Conservation (phyloP, 2,329 filamentous ascomycete species). For the Onygenales sp. region DNA sequence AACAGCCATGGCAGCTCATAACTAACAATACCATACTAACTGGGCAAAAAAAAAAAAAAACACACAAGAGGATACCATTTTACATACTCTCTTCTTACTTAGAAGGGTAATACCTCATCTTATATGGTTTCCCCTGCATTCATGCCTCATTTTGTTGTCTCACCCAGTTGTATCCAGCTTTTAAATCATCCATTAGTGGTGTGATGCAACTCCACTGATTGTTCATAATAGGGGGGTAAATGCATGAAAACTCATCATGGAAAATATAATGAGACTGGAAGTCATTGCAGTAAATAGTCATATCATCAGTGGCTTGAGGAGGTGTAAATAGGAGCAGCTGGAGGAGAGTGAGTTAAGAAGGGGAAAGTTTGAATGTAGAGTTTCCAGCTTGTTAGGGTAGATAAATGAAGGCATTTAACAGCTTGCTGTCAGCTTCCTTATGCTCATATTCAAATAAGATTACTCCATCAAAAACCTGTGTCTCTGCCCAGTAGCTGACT, state of each 20-base stretch:
- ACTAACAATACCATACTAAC: too few species aligned
- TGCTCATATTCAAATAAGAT: constrained; percentile 16
- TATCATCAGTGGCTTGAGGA: neutral
- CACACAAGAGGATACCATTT: too few species aligned
- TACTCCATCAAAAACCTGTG: constrained; percentile 17
- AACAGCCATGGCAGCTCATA: too few species aligned
- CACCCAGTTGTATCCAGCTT: neutral
- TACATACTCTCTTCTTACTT: too few species aligned
- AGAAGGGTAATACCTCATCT: constrained; percentile 1
- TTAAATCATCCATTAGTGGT: constrained; percentile 1
- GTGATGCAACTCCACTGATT: neutral
- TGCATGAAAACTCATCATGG: neutral
- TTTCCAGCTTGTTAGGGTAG: neutral
- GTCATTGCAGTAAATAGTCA: neutral
- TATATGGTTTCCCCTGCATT: neutral
- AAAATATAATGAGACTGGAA: neutral
- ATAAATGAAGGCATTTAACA: neutral
- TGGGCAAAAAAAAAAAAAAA: too few species aligned
- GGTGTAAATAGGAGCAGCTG: neutral
- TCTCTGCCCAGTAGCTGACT: constrained; percentile 20
- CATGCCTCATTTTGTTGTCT: constrained; percentile 1
- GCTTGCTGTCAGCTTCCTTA: neutral
- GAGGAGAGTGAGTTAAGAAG: neutral
- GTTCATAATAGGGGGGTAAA: neutral
- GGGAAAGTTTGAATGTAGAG: constrained; percentile 1